Evolutionary conservation across 176 grass and related monocot species (phyloP), one percentile per base, ranked within the genome.

Genomic region (Microstegium vimineum): DNA sequence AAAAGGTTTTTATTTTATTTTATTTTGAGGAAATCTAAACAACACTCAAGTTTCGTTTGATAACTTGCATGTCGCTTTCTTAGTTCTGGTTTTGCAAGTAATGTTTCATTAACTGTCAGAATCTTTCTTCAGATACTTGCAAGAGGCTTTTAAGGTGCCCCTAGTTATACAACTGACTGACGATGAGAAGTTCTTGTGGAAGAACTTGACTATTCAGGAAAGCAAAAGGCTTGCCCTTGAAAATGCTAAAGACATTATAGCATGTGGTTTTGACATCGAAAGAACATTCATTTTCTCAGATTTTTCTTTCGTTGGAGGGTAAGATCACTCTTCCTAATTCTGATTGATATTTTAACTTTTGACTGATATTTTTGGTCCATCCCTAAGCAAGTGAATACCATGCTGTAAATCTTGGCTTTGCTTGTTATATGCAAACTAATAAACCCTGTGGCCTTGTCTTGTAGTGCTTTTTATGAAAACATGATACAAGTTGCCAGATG

Each of bases 241-340:
- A 86, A 98, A 98, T 86, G 92, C 93, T 22, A 98, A 98, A 81
- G 95, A 98, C 78, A 95, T 98, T 69, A 98, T 98, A 83, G 95
- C 95, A 32, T 98, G 95, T 61, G 92, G 92, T 49, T 95, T 95
- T 65, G 96, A 98, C 83, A 43, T 98, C 45, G 82, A 89, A 47
- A 93, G 83, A 84, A 98, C 96, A 37, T 98, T 98, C 22, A 93
- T 99, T 75, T 99, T 99, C 77, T 69, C 93, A 3, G 87, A 99
- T 91, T 99, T 95, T 69, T 77, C 43, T 88, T 99, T 69, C 77
- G 91, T 95, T 68, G 89, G 90, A 75, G 90, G 90, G 96, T 99
- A 91, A 88, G 83, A 65, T 71, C 81, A 34, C 22, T 69, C n/a
- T 92, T 62, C 27, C 65, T 43, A 27, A 69, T 28, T 15, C 49